These are phyloP conservation scores for Ramichloridium luteum DNA, from an alignment of 2,329 filamentous ascomycete genomes.

Conservation along the genomic window DNA sequence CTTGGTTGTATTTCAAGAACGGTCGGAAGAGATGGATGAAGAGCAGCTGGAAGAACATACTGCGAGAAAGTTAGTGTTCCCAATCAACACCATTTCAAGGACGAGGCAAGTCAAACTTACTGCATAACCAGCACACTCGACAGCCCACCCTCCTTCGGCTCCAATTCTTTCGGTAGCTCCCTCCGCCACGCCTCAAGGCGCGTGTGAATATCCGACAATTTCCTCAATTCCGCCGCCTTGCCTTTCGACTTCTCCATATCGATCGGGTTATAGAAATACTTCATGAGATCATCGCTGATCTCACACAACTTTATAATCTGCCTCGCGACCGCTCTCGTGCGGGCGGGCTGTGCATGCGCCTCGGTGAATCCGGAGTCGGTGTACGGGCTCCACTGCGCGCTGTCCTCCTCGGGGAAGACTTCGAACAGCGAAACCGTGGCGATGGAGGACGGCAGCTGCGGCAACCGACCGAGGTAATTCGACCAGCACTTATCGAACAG, in stretches of 20 bases:
- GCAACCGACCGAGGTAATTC: conserved; percentile 84
- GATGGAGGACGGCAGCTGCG: conserved; percentile 67
- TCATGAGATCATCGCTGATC: conserved; percentile 81
- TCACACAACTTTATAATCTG: conserved; percentile 78
- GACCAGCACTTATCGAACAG: conserved; percentile 99
- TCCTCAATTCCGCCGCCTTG: conserved; percentile 78
- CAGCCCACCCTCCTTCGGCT: conserved; percentile 77
- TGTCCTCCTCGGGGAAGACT: conserved; percentile 79
- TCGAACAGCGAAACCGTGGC: conserved; percentile 82
- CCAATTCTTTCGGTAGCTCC: conserved; percentile 71
- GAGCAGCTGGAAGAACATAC: conserved; percentile 94
- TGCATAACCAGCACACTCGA: conserved; percentile 76
- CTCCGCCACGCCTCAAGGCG: conserved; percentile 82
- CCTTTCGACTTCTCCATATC: conserved; percentile 50
- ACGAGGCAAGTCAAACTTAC: conserved; percentile 45
- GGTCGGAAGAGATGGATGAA: conserved; percentile 94
- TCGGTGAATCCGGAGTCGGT: conserved; percentile 70
- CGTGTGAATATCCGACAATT: conserved; percentile 80
- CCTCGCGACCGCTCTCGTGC: conserved; percentile 69
- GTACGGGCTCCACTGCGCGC: conserved; percentile 75
- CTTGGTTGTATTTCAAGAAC: conserved; percentile 79
- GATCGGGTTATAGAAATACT: conserved; percentile 79
- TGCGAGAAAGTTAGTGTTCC: conserved; percentile 27
- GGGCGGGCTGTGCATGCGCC: conserved; percentile 62
- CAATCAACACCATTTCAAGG: no score